These are phyloP conservation scores for Leccinum solheimii DNA, from an alignment of 1,284 basidiomycete species.

Conservation along the genomic window DNA sequence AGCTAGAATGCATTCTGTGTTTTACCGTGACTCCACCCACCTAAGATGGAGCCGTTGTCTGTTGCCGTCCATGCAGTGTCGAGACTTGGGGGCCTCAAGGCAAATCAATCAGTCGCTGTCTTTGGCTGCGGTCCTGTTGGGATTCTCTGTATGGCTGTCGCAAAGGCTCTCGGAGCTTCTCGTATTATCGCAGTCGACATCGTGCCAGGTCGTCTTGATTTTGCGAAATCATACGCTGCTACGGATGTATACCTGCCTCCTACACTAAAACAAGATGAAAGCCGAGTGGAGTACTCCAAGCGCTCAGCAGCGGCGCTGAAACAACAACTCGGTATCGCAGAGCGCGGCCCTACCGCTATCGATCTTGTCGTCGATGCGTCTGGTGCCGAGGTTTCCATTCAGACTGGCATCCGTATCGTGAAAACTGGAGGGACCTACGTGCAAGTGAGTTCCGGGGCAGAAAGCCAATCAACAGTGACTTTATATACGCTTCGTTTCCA, in stretches of 20 bases:
- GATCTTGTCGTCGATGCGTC: constrained; percentile 83
- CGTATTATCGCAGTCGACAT: constrained; percentile 88
- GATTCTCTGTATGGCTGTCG: constrained; percentile 89
- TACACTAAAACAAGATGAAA: constrained; percentile 63
- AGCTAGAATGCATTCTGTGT: neutral
- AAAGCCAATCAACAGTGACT: neutral
- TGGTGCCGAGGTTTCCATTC: constrained; percentile 86
- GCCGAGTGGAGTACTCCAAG: constrained; percentile 65
- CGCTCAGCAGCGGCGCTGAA: constrained; percentile 65
- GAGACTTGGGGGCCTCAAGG: constrained; percentile 71
- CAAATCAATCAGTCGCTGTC: constrained; percentile 74
- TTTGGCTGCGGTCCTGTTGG: constrained; percentile 95
- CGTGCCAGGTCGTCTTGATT: constrained; percentile 77
- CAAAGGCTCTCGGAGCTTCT: constrained; percentile 83
- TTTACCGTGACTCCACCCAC: neutral
- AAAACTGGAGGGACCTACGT: constrained; percentile 74
- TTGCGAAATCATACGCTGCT: constrained; percentile 87
- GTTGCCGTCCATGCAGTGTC: constrained; percentile 90
- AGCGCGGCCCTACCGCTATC: constrained; percentile 58
- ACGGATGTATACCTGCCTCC: constrained; percentile 79
- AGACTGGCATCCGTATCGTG: constrained; percentile 76
- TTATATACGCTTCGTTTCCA: neutral
- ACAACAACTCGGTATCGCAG: constrained; percentile 56
- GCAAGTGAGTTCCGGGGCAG: constrained; percentile 45
- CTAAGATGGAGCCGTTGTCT: constrained; percentile 89